Conservation (phyloP, 768 basidiomycete genomes). For the Amanita pseudoporphyria region DNA sequence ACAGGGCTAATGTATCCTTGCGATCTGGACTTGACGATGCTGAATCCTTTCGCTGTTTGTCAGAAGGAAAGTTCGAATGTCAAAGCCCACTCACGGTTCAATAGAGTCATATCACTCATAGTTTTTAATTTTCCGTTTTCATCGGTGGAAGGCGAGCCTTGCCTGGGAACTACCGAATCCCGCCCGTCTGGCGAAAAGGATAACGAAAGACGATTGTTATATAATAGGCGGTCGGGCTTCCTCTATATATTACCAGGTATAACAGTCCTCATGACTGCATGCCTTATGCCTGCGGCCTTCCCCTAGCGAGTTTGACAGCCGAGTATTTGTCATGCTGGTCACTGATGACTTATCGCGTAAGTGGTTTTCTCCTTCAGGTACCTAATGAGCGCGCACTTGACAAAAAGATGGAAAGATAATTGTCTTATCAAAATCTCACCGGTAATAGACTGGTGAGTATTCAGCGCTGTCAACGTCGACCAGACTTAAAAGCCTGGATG, state of each 20-base stretch:
- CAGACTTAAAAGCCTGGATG: too few relatives aligned
- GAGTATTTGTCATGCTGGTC: background rate
- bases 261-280: background rate
- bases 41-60: constrained; percentile 13
- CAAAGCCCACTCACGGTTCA: constrained; percentile 27
- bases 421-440: too few relatives aligned
- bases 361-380: background rate
- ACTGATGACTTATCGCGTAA: background rate
- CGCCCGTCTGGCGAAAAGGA: constrained; percentile 20
- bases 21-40: constrained; percentile 28
- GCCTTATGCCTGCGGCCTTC: background rate
- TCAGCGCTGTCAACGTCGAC: too few relatives aligned
- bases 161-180: constrained; percentile 25
- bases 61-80: constrained; percentile 20
- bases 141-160: constrained; percentile 25
- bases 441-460: background rate
- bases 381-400: too few relatives aligned
- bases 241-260: too few relatives aligned
- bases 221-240: background rate
- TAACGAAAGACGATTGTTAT: background rate
- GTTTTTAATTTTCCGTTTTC: constrained; percentile 34
- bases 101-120: constrained; percentile 14
- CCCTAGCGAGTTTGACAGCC: background rate
- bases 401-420: too few relatives aligned
- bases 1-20: constrained; percentile 18